phyloP scores from a whole-genome alignment of 306 rosid species.

The Quercus rubra region DNA sequence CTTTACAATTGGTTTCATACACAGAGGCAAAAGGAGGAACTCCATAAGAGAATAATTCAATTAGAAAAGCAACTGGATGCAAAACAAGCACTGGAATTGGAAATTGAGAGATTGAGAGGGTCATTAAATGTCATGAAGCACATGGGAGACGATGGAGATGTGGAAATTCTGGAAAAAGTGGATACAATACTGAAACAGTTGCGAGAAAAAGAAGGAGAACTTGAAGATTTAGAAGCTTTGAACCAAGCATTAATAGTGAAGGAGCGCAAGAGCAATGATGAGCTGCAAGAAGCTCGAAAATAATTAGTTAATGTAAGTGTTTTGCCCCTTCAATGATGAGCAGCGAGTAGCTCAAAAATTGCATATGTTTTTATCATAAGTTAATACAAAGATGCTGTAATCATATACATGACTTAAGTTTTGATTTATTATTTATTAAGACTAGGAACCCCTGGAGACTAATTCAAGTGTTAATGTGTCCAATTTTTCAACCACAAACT shows the following conservation, averaged over 20 bases:
- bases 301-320: conserved; percentile 71
- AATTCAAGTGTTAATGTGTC: neutral
- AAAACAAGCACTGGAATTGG: conserved; percentile 86
- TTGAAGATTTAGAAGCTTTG: conserved; percentile 57
- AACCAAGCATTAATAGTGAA: conserved; percentile 72
- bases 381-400: neutral
- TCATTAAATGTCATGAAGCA: conserved; percentile 66
- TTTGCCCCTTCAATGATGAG: neutral
- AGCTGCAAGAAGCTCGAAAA: conserved; percentile 93
- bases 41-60: conserved; percentile 64
- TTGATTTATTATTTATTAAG: neutral
- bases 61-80: conserved; percentile 76
- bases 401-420: neutral
- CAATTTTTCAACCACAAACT: neutral
- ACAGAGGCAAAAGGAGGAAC: conserved; percentile 89
- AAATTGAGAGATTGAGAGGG: conserved; percentile 84
- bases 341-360: neutral
- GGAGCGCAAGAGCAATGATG: conserved; percentile 90
- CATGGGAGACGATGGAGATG: conserved; percentile 82
- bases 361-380: neutral
- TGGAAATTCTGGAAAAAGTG: conserved; percentile 66
- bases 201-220: conserved; percentile 81
- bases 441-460: neutral
- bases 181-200: conserved; percentile 55
- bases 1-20: conserved; percentile 41